Conservation (phyloP, 2,329 filamentous ascomycete species). For the Huntiella decipiens region DNA sequence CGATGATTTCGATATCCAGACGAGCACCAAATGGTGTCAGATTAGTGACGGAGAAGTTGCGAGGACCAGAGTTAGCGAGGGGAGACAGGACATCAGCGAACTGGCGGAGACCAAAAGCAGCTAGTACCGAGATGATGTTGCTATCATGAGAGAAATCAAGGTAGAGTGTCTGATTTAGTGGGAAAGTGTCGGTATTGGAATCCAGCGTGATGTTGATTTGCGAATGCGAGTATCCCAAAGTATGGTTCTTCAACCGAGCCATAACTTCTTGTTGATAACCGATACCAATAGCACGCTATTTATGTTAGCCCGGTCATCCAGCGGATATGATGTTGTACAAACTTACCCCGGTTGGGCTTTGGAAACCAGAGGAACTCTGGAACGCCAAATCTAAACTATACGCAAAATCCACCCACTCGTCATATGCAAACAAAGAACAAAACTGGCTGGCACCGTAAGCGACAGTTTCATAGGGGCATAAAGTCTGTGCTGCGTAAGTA, state of each 20-base stretch:
- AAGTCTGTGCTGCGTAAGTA: conserved; percentile 46
- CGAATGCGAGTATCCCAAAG: conserved; percentile 35
- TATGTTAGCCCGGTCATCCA: not conserved
- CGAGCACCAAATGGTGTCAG: conserved; percentile 54
- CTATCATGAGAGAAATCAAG: conserved; percentile 66
- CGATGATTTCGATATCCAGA: conserved; percentile 56
- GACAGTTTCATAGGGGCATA: conserved; percentile 66
- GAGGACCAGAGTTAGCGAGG: conserved; percentile 32
- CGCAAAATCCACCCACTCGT: conserved; percentile 55
- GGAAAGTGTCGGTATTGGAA: conserved; percentile 48
- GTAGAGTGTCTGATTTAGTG: conserved; percentile 53
- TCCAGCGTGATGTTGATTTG: conserved; percentile 54
- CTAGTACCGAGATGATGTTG: conserved; percentile 50
- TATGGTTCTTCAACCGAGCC: conserved; percentile 50
- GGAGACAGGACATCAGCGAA: conserved; percentile 42
- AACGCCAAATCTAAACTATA: conserved; percentile 53
- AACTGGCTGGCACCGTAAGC: conserved; percentile 56
- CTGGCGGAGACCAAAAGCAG: conserved; percentile 53
- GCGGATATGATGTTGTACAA: not conserved
- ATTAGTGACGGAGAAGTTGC: conserved; percentile 46
- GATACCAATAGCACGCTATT: conserved; percentile 47
- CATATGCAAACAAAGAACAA: conserved; percentile 55
- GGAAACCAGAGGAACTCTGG: conserved; percentile 40
- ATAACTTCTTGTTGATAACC: conserved; percentile 56
- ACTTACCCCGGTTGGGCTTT: conserved; percentile 41